Percentiles rank a stretch among this genome's conserved stretches.
Evolutionary conservation across 2,329 filamentous ascomycete genomes (phyloP).

Genomic region (Arthroderma sp.): DNA sequence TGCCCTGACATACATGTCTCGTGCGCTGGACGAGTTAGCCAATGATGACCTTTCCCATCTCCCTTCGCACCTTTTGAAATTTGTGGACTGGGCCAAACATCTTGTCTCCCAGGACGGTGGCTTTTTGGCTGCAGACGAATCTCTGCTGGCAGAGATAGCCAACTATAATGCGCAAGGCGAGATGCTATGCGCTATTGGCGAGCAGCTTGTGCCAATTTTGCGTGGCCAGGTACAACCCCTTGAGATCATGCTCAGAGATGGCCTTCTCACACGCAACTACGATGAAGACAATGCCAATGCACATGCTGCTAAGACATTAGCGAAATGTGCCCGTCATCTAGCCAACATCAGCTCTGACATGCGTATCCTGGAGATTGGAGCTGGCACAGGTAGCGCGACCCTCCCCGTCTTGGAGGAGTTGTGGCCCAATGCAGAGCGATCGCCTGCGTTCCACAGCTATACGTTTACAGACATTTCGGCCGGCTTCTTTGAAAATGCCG

Average conservation of each 20-base stretch:
- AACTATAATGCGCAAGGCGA: background rate
- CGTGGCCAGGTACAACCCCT: constrained; percentile 20
- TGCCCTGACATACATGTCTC: background rate
- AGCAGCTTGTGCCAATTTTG: constrained; percentile 16
- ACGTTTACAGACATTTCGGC: background rate
- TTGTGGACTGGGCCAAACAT: background rate
- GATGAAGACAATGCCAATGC: constrained; percentile 16
- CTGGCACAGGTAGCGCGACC: constrained; percentile 13
- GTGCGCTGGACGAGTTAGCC: background rate
- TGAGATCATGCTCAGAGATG: constrained; percentile 21
- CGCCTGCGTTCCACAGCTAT: no score
- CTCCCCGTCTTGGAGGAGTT: constrained; percentile 1
- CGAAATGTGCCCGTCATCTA: no score
- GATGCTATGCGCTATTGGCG: constrained; percentile 10
- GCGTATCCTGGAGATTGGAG: constrained; percentile 17
- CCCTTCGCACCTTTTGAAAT: background rate
- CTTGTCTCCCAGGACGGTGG: background rate
- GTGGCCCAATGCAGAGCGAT: no score
- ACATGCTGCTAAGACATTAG: no score
- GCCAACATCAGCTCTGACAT: constrained; percentile 14
- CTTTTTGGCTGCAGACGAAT: background rate
- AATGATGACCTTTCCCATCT: background rate
- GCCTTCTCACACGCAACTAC: constrained; percentile 18
- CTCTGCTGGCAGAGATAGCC: background rate
- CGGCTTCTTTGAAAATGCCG: background rate